Base-by-base conservation (phyloP, 306 rosid genomes). In the Quercus aquifolioides region DNA sequence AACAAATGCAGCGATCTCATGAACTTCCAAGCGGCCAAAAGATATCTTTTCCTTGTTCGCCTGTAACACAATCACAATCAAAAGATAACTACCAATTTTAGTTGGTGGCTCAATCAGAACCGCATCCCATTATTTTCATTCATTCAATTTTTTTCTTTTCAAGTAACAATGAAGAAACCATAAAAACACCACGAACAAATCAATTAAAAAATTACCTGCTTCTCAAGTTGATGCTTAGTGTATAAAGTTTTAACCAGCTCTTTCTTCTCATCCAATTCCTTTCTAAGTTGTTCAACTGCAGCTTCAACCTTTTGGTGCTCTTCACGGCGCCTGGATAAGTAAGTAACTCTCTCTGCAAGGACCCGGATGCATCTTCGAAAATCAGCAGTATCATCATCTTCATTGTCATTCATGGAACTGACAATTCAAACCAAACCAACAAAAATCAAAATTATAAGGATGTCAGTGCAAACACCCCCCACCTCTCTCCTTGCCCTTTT, bases 41-140 rank as follows among this genome's bases (percentile, higher is more conserved):
- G 90, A 96, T 73, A 96, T 93, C 90, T 91, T 96, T 84, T 96
- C 98, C 87, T 91, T 96, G 84, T 93, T 96, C 73, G 93, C 98
- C 99, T 96, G 91, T n/a, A 71, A 17, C 78, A 86, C 74, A 74
- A 75, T 65, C 88, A 79, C 62, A 78, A 69, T 38, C 77, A 67
- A 5, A 78, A 57, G 3, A 76, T 54, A 60, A 69, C 54, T 8
- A 21, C 33, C 55, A 19, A 18, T 71, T 49, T 49, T 10, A 76
- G 67, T 52, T n/a, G 6, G 62, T 38, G 18, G 62, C 63, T 76
- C 76, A 70, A 55, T 55, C 52, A 2, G 21, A 63, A 23, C 46
- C 58, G 26, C 21, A 78, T 49, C 55, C 21, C 26, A 55, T 41
- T 15, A 26, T 11, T 13, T 43, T n/a, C 7, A 51, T 18, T 2